Base-by-base conservation (phyloP, 495 filamentous ascomycete species). In the Penicillium longicatenatum region DNA sequence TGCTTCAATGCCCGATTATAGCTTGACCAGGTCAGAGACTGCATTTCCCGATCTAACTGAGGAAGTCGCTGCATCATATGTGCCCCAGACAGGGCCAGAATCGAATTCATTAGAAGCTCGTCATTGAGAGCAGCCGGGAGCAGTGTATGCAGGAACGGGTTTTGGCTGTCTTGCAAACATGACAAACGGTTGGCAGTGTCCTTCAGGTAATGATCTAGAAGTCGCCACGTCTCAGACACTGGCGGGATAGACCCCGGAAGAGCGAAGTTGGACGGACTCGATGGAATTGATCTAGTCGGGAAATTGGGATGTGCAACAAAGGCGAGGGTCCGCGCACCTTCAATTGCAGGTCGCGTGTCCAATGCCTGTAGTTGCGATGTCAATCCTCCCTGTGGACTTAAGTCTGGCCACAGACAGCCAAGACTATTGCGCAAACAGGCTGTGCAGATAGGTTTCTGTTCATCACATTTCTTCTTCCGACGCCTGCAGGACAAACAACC, bases 391-490 rank as follows among this genome's bases (percentile, higher is more conserved):
- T 26, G 35, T 43, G 43, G 20, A 29, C 29, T 55, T n/a, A 46
- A n/a, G 4, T 42, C 58, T 48, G 62, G 58, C 62, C 62, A 64
- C n/a, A 52, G 14, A 35, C 62, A 64, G 8, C 33, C 41, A 30
- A 64, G 52, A 50, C 47, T 48, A 57, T 64, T 64, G 54, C 58
- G 62, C 48, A 61, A 45, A 51, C 61, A 64, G 37, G 61, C 62
- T 22, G 62, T 52, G 54, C 58, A 64, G 51, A 52, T 52, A 10
- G 61, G 62, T 47, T 64, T 58, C 24, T 47, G 26, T 51, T 64
- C 62, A 41, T 60, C 62, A 39, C 62, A 61, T 58, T 64, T 61
- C 58, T 64, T 64, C 37, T 64, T 64, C 43, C 61, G 61, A 44
- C 57, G 57, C 45, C 57, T 44, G 21, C 61, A 64, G 44, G 57